A percentile compares a stretch with the other conserved stretches of the same genome.
Conservation (phyloP, 73 alveolate genomes). For the Paramecium octaurelia region DNA sequence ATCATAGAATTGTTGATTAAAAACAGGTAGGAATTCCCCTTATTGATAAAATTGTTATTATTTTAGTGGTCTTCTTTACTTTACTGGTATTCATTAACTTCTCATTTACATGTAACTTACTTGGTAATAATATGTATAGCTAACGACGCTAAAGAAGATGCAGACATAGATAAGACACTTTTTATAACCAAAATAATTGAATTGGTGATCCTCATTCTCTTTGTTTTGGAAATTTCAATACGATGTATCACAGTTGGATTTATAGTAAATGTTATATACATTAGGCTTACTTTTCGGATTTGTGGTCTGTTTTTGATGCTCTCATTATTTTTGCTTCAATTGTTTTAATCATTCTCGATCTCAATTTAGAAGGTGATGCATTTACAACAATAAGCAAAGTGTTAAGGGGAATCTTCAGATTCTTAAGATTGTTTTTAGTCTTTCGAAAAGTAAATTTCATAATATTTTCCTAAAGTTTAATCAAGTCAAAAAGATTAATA, state of each 20-base stretch:
- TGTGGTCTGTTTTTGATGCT: slow-evolving; percentile 28
- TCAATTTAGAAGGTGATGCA: not conserved
- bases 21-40: not conserved
- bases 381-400: slow-evolving; percentile 39
- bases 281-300: slow-evolving; percentile 32
- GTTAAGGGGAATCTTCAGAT: slow-evolving; percentile 51
- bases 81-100: slow-evolving; percentile 24
- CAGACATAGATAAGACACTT: not conserved
- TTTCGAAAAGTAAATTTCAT: slow-evolving; percentile 34
- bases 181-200: slow-evolving; percentile 19
- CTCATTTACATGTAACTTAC: slow-evolving; percentile 39
- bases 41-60: not conserved
- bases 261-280: not conserved
- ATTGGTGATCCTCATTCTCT: not conserved
- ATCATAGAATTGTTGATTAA: not conserved
- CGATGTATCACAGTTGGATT: not conserved
- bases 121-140: not conserved
- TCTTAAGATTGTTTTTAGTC: slow-evolving; percentile 47
- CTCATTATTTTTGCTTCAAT: slow-evolving; percentile 8
- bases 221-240: not conserved
- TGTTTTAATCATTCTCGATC: slow-evolving; percentile 21
- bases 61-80: not conserved
- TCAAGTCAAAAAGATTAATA: slow-evolving; percentile 34
- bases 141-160: not conserved
- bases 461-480: not conserved